These are phyloP conservation scores for Syncephalastrum monosporum DNA, from an alignment of 371 early-diverging fungal genomes.

Conservation along the genomic window DNA sequence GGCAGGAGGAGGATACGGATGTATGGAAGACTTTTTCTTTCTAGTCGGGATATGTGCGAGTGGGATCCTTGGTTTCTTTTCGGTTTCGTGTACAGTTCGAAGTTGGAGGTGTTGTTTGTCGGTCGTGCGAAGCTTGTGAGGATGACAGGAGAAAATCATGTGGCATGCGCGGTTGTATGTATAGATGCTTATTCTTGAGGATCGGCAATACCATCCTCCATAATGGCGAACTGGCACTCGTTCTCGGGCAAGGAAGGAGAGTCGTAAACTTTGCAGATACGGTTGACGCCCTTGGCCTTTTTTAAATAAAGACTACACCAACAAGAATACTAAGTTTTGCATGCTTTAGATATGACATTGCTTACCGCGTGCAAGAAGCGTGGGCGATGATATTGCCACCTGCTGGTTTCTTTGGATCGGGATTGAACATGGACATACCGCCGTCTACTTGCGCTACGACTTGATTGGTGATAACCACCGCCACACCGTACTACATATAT, in stretches of 20 bases:
- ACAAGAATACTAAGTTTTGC: not conserved
- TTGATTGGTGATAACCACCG: conserved; percentile 95
- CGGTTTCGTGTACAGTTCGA: too few relatives aligned
- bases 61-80: too few relatives aligned
- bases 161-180: too few relatives aligned
- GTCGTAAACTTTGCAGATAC: conserved; percentile 91
- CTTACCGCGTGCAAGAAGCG: conserved; percentile 74
- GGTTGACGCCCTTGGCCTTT: conserved; percentile 82
- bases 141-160: too few relatives aligned
- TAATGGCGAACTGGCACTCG: conserved; percentile 72
- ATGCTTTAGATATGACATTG: not conserved
- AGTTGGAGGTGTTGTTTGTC: too few relatives aligned
- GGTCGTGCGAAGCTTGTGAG: too few relatives aligned
- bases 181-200: conserved; percentile 12
- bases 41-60: too few relatives aligned
- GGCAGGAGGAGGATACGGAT: too few relatives aligned
- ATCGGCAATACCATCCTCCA: conserved; percentile 67
- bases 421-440: conserved; percentile 85
- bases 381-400: conserved; percentile 99
- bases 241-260: conserved; percentile 84
- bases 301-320: conserved; percentile 68
- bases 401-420: conserved; percentile 97
- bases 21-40: too few relatives aligned
- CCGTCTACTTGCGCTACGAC: conserved; percentile 98
- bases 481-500: conserved; percentile 32